Evolutionary conservation across 2,329 filamentous ascomycete species (phyloP), one percentile per base, ranked within the genome.

Genomic region (Cryphonectria japonica): DNA sequence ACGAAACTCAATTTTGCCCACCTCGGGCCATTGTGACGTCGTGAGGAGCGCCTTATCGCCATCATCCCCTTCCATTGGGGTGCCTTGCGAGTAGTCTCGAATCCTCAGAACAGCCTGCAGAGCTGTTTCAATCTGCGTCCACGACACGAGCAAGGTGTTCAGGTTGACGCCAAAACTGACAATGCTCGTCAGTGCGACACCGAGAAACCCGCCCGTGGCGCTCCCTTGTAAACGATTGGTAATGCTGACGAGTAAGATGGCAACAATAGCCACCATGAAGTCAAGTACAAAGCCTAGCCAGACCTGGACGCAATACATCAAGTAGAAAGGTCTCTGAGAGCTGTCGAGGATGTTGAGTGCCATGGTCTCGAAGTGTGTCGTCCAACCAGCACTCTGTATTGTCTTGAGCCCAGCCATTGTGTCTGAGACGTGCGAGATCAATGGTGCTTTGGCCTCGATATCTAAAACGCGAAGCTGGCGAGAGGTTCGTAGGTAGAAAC

Each of bases 271-370:
- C 3, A 83, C 77, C 0, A 83, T 83, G 54, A 86, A 78, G 5
- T 86, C 84, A 3, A 88, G 75, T 0, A 84, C 83, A 1, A 88
- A 76, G 0, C 78, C 82, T 0, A 88, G 79, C 86, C 86, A 88
- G 37, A 83, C 79, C 74, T 88, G 86, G 22, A 87, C 80, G 19
- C 81, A 82, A 64, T 80, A 82, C 8, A 88, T 79, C 0, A 87
- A 79, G 71, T 88, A 88, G 62, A 83, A 85, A 1, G 86, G 86
- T 34, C 80, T 78, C 71, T 88, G 86, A 0, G 85, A 86, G 16
- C 76, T 74, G 71, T 87, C 83, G 1, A 88, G 77, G 0, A 86
- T 78, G 16, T 73, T 71, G 5, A 52, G 46, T 3, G 46, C 46
- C n/a, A 7, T 52, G 8, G 22, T 52, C 46, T 9, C 22, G 46